These are phyloP conservation scores for Cutaneotrichosporon dermatis DNA, from an alignment of 1,284 basidiomycete genomes.

Conservation along the genomic window DNA sequence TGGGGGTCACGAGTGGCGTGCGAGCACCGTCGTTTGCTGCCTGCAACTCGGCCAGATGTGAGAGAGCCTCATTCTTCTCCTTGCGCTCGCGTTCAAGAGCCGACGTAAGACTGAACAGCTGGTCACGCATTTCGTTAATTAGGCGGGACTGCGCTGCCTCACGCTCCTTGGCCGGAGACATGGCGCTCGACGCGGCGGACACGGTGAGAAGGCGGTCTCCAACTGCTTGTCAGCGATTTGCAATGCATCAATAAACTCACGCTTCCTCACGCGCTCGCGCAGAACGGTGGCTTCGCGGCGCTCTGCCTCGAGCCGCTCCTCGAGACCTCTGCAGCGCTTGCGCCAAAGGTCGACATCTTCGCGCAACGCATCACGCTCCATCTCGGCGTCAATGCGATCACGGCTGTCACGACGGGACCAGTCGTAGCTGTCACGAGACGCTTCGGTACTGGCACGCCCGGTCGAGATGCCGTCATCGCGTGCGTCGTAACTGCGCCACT, in stretches of 20 bases:
- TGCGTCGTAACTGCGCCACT: background rate
- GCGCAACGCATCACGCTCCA: slow-evolving; percentile 40
- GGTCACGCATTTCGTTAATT: slow-evolving; percentile 37
- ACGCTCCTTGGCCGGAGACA: slow-evolving; percentile 12
- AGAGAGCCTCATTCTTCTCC: slow-evolving; percentile 27
- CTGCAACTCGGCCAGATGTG: slow-evolving; percentile 21
- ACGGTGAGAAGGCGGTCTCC: slow-evolving; percentile 32
- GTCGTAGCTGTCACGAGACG: slow-evolving; percentile 21
- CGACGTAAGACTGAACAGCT: slow-evolving; percentile 37
- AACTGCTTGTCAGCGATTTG: slow-evolving; percentile 13
- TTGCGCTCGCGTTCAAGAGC: slow-evolving; percentile 34
- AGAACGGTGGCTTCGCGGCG: slow-evolving; percentile 29
- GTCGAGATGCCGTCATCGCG: slow-evolving; percentile 6
- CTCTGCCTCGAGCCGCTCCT: slow-evolving; percentile 38
- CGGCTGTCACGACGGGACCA: slow-evolving; percentile 15
- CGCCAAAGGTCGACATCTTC: slow-evolving; percentile 45
- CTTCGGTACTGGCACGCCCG: slow-evolving; percentile 14
- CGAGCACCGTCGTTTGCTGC: slow-evolving; percentile 8
- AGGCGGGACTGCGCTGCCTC: slow-evolving; percentile 25
- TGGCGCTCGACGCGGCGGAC: slow-evolving; percentile 17
- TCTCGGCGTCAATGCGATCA: slow-evolving; percentile 35
- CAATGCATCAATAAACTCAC: slow-evolving; percentile 22
- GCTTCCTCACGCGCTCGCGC: slow-evolving; percentile 40
- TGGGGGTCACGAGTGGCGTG: slow-evolving; percentile 14
- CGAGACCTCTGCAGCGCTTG: slow-evolving; percentile 30